Conservation (phyloP, 768 basidiomycete species). For the Macrolepiota dolichaula region DNA sequence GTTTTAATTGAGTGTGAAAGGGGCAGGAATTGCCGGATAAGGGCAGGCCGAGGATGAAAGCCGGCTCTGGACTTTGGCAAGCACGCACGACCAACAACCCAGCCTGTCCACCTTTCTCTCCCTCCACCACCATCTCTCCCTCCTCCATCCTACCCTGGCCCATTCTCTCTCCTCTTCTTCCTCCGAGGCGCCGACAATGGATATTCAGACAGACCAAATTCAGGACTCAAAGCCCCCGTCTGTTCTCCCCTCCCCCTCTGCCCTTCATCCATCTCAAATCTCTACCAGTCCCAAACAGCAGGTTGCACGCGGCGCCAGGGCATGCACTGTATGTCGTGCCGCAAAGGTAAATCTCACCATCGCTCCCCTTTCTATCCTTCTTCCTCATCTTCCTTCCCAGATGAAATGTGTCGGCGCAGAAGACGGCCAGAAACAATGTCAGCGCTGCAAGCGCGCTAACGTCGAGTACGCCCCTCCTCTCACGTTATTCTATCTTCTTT, state of each 20-base stretch:
- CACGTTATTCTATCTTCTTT: slow-evolving; percentile 12
- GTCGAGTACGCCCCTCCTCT: slow-evolving; percentile 51
- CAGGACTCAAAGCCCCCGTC: slow-evolving; percentile 32
- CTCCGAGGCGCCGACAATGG: slow-evolving; percentile 25
- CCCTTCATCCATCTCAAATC: slow-evolving; percentile 7
- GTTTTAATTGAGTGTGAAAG: slow-evolving; percentile 14
- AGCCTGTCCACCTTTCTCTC: slow-evolving; percentile 29
- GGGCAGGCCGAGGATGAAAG: slow-evolving; percentile 20
- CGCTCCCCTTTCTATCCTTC: slow-evolving; percentile 15
- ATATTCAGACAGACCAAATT: slow-evolving; percentile 31
- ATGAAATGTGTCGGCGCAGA: slow-evolving; percentile 93
- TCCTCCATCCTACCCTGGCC: slow-evolving; percentile 9
- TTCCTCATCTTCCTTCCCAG: slow-evolving; percentile 34
- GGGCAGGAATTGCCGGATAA: slow-evolving; percentile 14
- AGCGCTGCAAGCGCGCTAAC: slow-evolving; percentile 80
- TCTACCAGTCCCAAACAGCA: slow-evolving; percentile 38
- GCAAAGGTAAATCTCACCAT: slow-evolving; percentile 57
- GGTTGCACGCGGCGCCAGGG: slow-evolving; percentile 54
- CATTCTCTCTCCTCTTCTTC: background rate
- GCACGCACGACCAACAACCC: slow-evolving; percentile 25
- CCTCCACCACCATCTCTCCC: slow-evolving; percentile 10
- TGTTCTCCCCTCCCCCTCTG: slow-evolving; percentile 14
- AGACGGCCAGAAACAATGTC: slow-evolving; percentile 76
- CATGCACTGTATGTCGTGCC: slow-evolving; percentile 81
- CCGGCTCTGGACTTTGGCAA: slow-evolving; percentile 13